Base-by-base conservation (phyloP, 1,139 yeast species). In the Blastobotrys buckinghamii region DNA sequence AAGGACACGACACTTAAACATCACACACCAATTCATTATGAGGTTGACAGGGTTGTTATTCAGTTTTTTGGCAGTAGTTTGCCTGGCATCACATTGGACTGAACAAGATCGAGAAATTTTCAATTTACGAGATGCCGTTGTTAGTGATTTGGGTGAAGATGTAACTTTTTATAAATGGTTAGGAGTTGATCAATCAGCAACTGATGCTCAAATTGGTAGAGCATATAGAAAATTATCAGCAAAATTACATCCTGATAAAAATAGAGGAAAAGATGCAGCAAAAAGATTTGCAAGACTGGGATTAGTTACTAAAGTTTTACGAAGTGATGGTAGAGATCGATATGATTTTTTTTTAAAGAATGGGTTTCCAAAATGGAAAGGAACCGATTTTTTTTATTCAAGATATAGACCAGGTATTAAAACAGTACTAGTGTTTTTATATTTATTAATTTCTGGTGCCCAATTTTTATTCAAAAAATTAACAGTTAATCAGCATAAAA, bases 321-420 rank as follows among this genome's bases (percentile, higher is more conserved):
- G 89, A 53, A 76, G 78, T 44, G 75, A 77, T 51, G 54, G 58
- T 15, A 79, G 84, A 53, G 83, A 82, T 55, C 74, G 92, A 16
- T 92, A 92, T 64, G 97, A 92, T 65, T 90, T 82, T 66, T 92
- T 87, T 67, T 71, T 85, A 50, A 73, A 77, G 36, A 78, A 82
- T 57, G 99, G 98, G 2, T 92, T 92, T 67, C 99, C 98, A 5
- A 75, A 75, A 51, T 87, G 86, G 79, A 80, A 77, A 42, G 71
- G 70, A 22, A 63, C 69, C 29, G 69, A 65, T 44, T 70, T 67
- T 53, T 61, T 62, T 44, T 69, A 68, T 54, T 50, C 57, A 27
- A 58, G 75, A 34, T 72, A 60, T 54, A 67, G 76, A 34, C 81
- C 81, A 30, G 85, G 83, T 39, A 58, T 86, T 2, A 52, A 72